A percentile compares a stretch with the other conserved stretches of the same genome.
Evolutionary conservation across 225 moss, liverwort and hornwort species (phyloP).

Genomic region (Polytrichum commune): DNA sequence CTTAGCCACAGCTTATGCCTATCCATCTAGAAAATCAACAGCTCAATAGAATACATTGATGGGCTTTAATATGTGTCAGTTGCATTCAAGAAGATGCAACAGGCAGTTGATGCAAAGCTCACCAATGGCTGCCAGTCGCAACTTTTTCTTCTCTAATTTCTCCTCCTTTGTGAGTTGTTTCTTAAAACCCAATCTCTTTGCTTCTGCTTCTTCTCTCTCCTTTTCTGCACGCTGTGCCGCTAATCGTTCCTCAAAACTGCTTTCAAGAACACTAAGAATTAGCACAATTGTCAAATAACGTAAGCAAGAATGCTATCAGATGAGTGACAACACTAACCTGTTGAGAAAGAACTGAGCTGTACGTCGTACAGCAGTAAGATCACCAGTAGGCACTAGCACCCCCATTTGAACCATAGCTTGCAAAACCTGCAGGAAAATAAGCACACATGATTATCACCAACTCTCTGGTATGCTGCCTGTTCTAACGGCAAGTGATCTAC

Average conservation of each 20-base stretch:
- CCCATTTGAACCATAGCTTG: constrained; percentile 99
- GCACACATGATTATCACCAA: neutral
- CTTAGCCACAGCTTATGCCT: too few species aligned
- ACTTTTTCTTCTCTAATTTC: constrained; percentile 78
- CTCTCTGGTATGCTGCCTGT: too few species aligned
- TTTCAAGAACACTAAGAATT: constrained; percentile 6
- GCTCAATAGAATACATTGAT: too few species aligned
- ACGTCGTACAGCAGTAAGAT: constrained; percentile 91
- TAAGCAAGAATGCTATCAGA: neutral
- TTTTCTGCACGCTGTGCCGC: constrained; percentile 77
- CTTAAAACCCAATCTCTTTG: constrained; percentile 67
- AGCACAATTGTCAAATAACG: neutral
- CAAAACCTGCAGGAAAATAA: constrained; percentile 57
- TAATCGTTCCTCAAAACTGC: constrained; percentile 91
- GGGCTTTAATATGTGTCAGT: neutral
- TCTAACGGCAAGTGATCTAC: too few species aligned
- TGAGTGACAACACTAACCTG: constrained; percentile 35
- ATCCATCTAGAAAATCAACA: too few species aligned
- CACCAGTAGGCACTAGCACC: constrained; percentile 92
- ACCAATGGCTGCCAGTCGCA: constrained; percentile 96
- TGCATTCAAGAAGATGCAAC: neutral
- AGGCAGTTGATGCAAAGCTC: constrained; percentile 7
- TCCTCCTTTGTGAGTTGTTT: constrained; percentile 70
- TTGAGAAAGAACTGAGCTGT: constrained; percentile 92
- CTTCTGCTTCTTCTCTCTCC: constrained; percentile 73